A percentile compares a stretch with the other conserved stretches of the same genome.
These are phyloP conservation scores for Tulasnella sp. DNA, from an alignment of 768 basidiomycete species.

Conservation along the genomic window DNA sequence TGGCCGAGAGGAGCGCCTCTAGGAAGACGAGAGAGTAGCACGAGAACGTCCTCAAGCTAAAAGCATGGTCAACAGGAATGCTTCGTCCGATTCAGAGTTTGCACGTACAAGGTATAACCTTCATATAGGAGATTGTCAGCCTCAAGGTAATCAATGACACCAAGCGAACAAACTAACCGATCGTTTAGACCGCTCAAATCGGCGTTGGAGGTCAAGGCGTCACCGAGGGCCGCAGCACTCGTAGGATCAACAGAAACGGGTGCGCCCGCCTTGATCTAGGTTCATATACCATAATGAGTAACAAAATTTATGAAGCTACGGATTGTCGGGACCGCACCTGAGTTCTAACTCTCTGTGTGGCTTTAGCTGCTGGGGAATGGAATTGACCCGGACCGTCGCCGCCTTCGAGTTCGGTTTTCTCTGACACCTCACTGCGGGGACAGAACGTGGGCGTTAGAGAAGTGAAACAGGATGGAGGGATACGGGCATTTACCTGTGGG, in stretches of 20 bases:
- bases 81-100: not conserved
- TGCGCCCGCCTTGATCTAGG: no score
- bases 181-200: conserved; percentile 43
- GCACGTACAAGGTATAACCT: not conserved
- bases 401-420: conserved; percentile 1
- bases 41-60: conserved; percentile 55
- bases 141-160: not conserved
- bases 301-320: no score
- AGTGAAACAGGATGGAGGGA: no score
- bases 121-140: not conserved
- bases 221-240: not conserved
- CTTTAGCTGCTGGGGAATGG: not conserved
- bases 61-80: not conserved
- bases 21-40: conserved; percentile 47
- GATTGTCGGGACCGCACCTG: no score
- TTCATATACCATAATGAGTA: no score
- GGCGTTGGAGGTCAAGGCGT: not conserved
- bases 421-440: no score
- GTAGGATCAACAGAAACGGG: no score
- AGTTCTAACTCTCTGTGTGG: conserved; percentile 4
- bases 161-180: conserved; percentile 37
- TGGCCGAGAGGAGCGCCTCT: conserved; percentile 32
- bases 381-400: not conserved
- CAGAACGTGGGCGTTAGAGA: no score
- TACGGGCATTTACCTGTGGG: no score